Evolutionary conservation across 495 filamentous ascomycete genomes (phyloP), one percentile per base, ranked within the genome.

Genomic region (Penicillium lividum): DNA sequence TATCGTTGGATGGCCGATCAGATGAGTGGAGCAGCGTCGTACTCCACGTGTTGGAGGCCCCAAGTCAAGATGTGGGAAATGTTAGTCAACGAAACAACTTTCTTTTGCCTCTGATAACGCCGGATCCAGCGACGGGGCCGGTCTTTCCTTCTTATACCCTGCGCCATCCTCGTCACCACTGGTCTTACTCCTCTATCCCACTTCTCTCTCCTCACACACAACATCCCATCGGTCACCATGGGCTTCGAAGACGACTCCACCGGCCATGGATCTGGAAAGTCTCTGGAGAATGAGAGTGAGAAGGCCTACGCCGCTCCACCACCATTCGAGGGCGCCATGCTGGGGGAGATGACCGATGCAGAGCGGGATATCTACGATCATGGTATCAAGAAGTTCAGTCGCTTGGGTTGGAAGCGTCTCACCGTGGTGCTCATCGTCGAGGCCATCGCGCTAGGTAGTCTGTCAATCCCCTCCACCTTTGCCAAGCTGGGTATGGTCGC

Each of bases 401-500:
- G 70, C 45, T 64, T 76, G 31, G 73, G 73, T 7, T 76, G 73
- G 73, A 73, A 73, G 60, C 66, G 73, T 48, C 63, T 76, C 33
- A 74, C 72, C 22, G 57, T 74, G 45, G 68, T 74, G 47, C 77
- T 88, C 44, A 86, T 88, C 59, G 85, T 86, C 56, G 84, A 86
- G 64, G 83, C 84, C 33, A 86, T 88, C 53, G 82, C 85, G 5
- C 79, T 87, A 8, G 85, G 85, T 40, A 82, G 76, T 70, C 69
- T 88, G 61, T 82, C 80, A 34, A 77, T 88, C 33, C 85, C 85
- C 0, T 67, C 68, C 5, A 81, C 80, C 18, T 86, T 87, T 51
- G 84, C 85, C 7, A 74, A 74, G 5, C 70, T 88, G 2, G 85
- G 85, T n/a, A 86, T 88, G 83, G 80, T 88, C 10, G 59, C 73